phyloP scores from a whole-genome alignment of 805 yeast genomes.

The Yarrowia sp. region DNA sequence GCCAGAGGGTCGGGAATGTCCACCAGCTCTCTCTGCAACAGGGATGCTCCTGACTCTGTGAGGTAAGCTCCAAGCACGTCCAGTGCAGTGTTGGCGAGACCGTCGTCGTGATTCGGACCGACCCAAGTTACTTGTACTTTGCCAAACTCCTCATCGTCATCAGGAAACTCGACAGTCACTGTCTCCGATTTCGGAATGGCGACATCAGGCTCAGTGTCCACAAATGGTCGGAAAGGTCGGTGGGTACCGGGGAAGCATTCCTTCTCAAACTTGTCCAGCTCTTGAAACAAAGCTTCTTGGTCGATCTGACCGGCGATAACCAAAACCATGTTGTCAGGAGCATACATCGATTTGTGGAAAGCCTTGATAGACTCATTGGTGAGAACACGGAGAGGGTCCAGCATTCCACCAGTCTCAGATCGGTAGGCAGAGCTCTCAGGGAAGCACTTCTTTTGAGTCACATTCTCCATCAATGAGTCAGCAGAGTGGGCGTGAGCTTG shows the following conservation, averaged over 20 bases:
- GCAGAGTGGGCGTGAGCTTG: slow-evolving; percentile 86
- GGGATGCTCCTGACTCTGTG: slow-evolving; percentile 77
- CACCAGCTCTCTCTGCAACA: slow-evolving; percentile 72
- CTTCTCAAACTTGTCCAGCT: slow-evolving; percentile 68
- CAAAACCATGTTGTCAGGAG: slow-evolving; percentile 83
- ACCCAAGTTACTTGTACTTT: slow-evolving; percentile 78
- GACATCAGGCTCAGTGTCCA: slow-evolving; percentile 63
- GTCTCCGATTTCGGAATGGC: slow-evolving; percentile 53
- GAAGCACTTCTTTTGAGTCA: slow-evolving; percentile 50
- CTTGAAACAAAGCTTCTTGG: slow-evolving; percentile 68
- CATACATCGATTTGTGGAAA: slow-evolving; percentile 74
- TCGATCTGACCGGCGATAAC: slow-evolving; percentile 87
- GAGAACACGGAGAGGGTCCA: slow-evolving; percentile 74
- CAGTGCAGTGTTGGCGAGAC: slow-evolving; percentile 67
- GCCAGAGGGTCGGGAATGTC: slow-evolving; percentile 86
- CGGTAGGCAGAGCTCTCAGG: slow-evolving; percentile 77
- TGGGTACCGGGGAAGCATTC: slow-evolving; percentile 53
- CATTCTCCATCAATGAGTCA: slow-evolving; percentile 68
- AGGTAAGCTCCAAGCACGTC: slow-evolving; percentile 76
- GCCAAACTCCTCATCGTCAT: slow-evolving; percentile 83
- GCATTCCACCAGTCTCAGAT: slow-evolving; percentile 92
- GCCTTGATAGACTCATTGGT: slow-evolving; percentile 75
- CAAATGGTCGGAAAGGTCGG: slow-evolving; percentile 72
- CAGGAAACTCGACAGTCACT: slow-evolving; percentile 78
- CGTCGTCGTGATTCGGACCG: slow-evolving; percentile 70